Evolutionary conservation across 345 rosid species (phyloP).

Genomic region (Carallia brachiata): DNA sequence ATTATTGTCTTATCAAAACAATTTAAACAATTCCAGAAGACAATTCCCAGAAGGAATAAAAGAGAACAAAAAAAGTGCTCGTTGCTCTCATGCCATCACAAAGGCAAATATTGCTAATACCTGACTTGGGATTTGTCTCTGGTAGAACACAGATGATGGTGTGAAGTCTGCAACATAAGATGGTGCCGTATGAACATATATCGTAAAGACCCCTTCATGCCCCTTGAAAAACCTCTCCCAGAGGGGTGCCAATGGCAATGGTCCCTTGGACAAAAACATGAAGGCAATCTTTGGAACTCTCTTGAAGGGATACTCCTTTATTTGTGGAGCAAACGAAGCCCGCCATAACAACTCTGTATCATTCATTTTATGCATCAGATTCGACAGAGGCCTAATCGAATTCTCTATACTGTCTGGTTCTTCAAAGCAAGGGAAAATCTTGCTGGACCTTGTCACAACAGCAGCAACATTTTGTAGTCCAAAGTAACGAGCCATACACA

Average conservation of each 20-base stretch:
- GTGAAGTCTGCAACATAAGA: constrained; percentile 48
- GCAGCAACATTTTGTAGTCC: constrained; percentile 19
- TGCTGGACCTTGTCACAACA: constrained; percentile 11
- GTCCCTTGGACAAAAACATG: constrained; percentile 90
- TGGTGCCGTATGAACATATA: constrained; percentile 77
- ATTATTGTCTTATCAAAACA: neutral
- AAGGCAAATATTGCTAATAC: constrained; percentile 32
- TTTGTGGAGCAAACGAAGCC: constrained; percentile 66
- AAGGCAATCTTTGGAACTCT: constrained; percentile 88
- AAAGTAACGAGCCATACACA: constrained; percentile 29
- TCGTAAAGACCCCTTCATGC: constrained; percentile 55
- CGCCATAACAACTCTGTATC: constrained; percentile 82
- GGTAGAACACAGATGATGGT: constrained; percentile 59
- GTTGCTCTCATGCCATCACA: neutral
- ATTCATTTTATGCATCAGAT: constrained; percentile 31
- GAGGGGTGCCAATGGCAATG: constrained; percentile 80
- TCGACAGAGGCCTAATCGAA: constrained; percentile 25
- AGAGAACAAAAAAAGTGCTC: neutral
- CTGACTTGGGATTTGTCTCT: constrained; percentile 89
- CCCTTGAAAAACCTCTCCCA: constrained; percentile 91
- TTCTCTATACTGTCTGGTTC: constrained; percentile 14
- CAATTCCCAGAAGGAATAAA: neutral
- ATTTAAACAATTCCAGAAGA: neutral
- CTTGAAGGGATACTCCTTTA: constrained; percentile 52
- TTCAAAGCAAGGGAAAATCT: constrained; percentile 20